A percentile compares a stretch with the other conserved stretches of the same genome.
These are phyloP conservation scores for Beauveria medogensis DNA, from an alignment of 2,329 filamentous ascomycete genomes.

Conservation along the genomic window DNA sequence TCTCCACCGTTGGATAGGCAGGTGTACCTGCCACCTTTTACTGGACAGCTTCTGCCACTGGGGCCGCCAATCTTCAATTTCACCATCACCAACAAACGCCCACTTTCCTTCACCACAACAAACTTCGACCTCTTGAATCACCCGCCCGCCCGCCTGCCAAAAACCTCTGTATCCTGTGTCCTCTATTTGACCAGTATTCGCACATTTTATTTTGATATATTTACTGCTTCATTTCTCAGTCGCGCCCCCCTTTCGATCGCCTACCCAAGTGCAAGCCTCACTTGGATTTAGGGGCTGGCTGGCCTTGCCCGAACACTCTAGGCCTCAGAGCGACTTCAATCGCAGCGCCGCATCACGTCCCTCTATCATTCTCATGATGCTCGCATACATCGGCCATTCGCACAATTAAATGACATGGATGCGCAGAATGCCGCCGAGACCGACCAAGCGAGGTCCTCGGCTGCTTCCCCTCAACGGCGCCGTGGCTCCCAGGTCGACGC, in stretches of 20 bases:
- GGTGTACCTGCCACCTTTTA: neutral
- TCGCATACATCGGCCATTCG: conserved; percentile 42
- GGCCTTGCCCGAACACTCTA: neutral
- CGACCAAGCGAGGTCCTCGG: conserved; percentile 50
- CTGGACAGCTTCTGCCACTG: neutral
- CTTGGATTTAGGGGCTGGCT: conserved; percentile 9
- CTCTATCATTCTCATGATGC: conserved; percentile 40
- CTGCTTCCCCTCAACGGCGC: conserved; percentile 39
- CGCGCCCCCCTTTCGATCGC: neutral
- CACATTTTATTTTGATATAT: neutral
- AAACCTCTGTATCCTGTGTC: neutral
- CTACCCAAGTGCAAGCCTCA: neutral
- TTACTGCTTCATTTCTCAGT: neutral
- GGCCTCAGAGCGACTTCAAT: neutral
- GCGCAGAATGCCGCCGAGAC: conserved; percentile 59
- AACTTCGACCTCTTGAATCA: neutral
- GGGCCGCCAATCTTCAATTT: neutral
- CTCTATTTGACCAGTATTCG: neutral
- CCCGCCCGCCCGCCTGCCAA: neutral
- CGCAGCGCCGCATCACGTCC: conserved; percentile 14
- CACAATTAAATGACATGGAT: conserved; percentile 59
- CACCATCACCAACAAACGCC: conserved; percentile 10
- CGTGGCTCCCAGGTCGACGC: conserved; percentile 10
- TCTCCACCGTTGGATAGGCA: neutral
- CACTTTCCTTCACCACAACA: conserved; percentile 9